phyloP scores from a whole-genome alignment of 129 eudicot genomes.

The Cynara cardunculus region DNA sequence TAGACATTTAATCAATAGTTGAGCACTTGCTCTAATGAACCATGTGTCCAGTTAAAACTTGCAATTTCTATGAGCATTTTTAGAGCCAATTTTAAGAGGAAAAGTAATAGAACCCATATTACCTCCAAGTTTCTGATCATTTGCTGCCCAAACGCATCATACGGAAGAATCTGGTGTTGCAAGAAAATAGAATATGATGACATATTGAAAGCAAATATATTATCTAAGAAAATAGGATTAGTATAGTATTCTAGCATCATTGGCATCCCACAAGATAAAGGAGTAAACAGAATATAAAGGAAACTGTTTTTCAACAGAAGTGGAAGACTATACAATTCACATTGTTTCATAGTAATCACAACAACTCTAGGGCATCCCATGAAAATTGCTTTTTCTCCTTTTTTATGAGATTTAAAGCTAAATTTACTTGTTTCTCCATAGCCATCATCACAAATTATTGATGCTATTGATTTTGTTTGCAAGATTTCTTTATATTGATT shows the following conservation, averaged over 20 bases:
- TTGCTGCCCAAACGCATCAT: conserved; percentile 99
- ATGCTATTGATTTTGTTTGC: not conserved
- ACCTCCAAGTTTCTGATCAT: conserved; percentile 98
- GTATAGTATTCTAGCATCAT: conserved; percentile 5
- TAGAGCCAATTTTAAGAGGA: not conserved
- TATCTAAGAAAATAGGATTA: not conserved
- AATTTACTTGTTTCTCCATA: not conserved
- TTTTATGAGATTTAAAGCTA: conserved; percentile 9
- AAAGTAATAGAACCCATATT: conserved; percentile 5
- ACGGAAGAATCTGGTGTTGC: conserved; percentile 68
- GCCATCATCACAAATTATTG: not conserved
- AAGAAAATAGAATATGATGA: conserved; percentile 20
- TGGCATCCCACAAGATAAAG: not conserved
- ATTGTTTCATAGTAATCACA: not conserved
- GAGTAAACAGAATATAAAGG: not conserved
- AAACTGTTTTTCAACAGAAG: not conserved
- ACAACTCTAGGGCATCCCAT: not conserved
- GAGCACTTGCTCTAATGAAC: not conserved
- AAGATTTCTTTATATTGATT: not conserved
- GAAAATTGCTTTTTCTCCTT: not conserved
- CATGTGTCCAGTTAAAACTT: not conserved
- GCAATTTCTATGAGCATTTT: not conserved
- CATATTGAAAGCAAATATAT: not conserved
- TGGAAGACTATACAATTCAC: not conserved
- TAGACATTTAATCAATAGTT: not conserved